phyloP scores from a whole-genome alignment of 345 rosid species.

The Eucalyptus virginea region DNA sequence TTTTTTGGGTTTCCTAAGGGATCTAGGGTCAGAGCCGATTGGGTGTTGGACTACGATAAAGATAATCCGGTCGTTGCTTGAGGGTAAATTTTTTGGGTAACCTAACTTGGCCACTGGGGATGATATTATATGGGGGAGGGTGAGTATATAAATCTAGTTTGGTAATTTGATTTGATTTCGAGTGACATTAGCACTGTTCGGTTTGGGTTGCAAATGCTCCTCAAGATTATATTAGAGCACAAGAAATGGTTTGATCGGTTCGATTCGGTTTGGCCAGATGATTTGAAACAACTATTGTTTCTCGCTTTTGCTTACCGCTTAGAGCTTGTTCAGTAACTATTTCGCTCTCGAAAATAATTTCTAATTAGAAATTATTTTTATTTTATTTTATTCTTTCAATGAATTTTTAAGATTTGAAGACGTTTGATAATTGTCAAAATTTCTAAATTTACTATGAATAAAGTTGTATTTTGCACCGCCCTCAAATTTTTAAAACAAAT shows the following conservation, averaged over 20 bases:
- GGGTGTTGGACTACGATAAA: neutral
- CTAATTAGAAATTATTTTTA: too few relatives aligned
- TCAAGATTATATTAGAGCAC: neutral
- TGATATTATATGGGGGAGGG: neutral
- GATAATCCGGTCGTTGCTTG: neutral
- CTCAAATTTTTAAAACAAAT: too few relatives aligned
- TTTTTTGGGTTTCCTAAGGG: neutral
- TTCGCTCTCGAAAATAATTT: too few relatives aligned
- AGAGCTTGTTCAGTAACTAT: fast-evolving
- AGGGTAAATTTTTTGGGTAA: neutral
- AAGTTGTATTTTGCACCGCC: too few relatives aligned
- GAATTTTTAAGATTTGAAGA: fast-evolving
- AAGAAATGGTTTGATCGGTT: too few relatives aligned
- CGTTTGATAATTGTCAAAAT: too few relatives aligned
- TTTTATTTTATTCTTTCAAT: too few relatives aligned
- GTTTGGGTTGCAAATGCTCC: neutral
- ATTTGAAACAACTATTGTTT: too few relatives aligned
- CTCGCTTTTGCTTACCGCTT: fast-evolving
- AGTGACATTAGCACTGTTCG: neutral
- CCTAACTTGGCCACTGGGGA: neutral
- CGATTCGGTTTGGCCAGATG: fast-evolving
- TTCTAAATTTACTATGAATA: fast-evolving
- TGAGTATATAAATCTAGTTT: neutral
- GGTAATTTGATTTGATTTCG: neutral
- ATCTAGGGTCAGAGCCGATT: neutral